Evolutionary conservation across 2,329 filamentous ascomycete genomes (phyloP).

Genomic region (Phyllosticta citriasiana): DNA sequence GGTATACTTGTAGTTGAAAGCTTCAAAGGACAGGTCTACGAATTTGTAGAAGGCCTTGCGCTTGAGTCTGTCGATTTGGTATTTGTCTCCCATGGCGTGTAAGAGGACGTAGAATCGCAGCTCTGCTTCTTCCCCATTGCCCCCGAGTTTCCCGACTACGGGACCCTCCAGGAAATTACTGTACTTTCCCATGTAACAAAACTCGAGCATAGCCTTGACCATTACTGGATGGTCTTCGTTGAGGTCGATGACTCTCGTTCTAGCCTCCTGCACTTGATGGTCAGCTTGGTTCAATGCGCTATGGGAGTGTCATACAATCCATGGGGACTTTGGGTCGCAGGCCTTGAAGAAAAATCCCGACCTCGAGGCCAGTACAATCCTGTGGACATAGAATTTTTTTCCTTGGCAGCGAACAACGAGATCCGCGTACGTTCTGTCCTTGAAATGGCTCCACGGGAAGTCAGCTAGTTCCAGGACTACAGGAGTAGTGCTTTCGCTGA

Average conservation of each 20-base stretch:
- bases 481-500: too few relatives aligned
- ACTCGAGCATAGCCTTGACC: background rate
- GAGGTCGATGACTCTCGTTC: background rate
- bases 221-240: background rate
- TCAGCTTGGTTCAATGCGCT: background rate
- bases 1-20: background rate
- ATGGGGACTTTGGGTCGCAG: background rate
- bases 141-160: background rate
- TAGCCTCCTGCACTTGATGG: background rate
- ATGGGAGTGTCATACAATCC: background rate
- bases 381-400: background rate
- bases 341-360: background rate
- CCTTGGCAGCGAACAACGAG: background rate
- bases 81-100: background rate
- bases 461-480: too few relatives aligned
- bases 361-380: background rate
- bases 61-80: background rate
- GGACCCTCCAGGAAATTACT: background rate
- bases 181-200: background rate
- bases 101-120: background rate
- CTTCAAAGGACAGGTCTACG: background rate
- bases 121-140: background rate
- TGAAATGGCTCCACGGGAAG: too few relatives aligned
- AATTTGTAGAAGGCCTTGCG: background rate
- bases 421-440: background rate